Evolutionary conservation across 106 monocot species (phyloP), one percentile per base, ranked within the genome.

Genomic region (Dactylorhiza incarnata): DNA sequence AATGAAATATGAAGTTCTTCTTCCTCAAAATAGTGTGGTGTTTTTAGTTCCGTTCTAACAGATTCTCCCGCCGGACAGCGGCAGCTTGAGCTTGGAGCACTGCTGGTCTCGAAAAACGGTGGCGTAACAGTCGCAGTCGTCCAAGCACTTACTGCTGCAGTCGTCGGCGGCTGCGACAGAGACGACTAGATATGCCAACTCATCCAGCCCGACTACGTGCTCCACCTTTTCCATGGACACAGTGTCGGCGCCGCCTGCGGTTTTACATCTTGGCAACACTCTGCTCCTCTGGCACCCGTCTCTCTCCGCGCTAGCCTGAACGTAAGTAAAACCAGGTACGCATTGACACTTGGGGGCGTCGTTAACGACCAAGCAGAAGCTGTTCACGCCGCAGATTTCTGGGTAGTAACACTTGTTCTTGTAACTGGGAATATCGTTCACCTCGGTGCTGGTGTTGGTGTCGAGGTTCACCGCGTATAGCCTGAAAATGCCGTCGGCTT

Each of bases 81-180:
- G 67, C 23, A 67, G 43, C 67, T 67, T 67, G 24, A 67, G 67
- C 67, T 67, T 67, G 24, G 24, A 25, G 29, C 67, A 67, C 4
- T 26, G 20, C 29, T 65, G 65, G 5, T 26, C 24, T 24, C 12
- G 65, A 26, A 65, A 0, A 25, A n/a, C 8, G 65, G 65, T 25
- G 7, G 65, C 65, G 65, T 65, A 22, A 25, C 65, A 65, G 25
- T 65, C 23, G 65, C 65, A 65, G 65, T 65, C 65, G 25, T 65
- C 7, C 9, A 24, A 6, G 65, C 65, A 65, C 0, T 22, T 12
- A 6, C 25, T 65, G 65, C 65, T 65, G 23, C 65, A 65, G 23
- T 65, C 25, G 8, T 67, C 26, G 4, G 29, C 9, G 67, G 12
- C 37, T 37, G 1, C 0, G 24, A 15, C 4, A 9, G 67, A 67